phyloP scores from a whole-genome alignment of 1,284 basidiomycete genomes.

The Cystobasidium pallidum region DNA sequence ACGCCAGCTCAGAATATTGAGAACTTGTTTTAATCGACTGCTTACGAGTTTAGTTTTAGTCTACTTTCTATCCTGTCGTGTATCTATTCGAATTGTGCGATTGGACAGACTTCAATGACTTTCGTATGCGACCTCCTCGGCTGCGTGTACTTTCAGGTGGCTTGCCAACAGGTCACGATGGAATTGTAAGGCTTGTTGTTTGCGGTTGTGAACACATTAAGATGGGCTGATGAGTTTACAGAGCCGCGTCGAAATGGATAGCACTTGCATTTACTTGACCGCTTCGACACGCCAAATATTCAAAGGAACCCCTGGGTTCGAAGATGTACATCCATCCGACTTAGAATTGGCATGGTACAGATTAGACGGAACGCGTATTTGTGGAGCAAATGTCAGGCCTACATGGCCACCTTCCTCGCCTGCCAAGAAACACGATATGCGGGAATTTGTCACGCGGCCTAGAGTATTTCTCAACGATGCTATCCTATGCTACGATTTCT shows the following conservation, averaged over 20 bases:
- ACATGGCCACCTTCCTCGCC: conserved; percentile 26
- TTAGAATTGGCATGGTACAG: conserved; percentile 21
- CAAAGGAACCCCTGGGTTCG: conserved; percentile 11
- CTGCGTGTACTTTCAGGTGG: conserved; percentile 32
- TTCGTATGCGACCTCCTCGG: neutral
- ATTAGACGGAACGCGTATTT: conserved; percentile 5
- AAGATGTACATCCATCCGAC: conserved; percentile 22
- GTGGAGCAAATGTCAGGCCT: conserved; percentile 16
- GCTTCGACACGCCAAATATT: conserved; percentile 9
- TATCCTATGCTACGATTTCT: conserved; percentile 29
- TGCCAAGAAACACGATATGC: conserved; percentile 29
- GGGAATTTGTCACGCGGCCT: conserved; percentile 16
- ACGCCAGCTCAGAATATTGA: neutral
- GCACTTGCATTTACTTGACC: conserved; percentile 30
- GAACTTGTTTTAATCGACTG: neutral
- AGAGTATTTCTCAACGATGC: conserved; percentile 12
- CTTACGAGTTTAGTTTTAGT: neutral
- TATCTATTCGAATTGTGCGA: conserved; percentile 32
- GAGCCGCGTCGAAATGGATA: conserved; percentile 43
- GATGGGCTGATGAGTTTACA: neutral
- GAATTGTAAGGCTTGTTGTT: conserved; percentile 13
- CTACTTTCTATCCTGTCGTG: conserved; percentile 18
- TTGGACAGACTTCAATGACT: conserved; percentile 15
- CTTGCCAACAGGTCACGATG: conserved; percentile 34
- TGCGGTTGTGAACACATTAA: neutral